These are phyloP conservation scores for Nicotiana tomentosiformis DNA, from an alignment of 257 asterid genomes.

Conservation along the genomic window DNA sequence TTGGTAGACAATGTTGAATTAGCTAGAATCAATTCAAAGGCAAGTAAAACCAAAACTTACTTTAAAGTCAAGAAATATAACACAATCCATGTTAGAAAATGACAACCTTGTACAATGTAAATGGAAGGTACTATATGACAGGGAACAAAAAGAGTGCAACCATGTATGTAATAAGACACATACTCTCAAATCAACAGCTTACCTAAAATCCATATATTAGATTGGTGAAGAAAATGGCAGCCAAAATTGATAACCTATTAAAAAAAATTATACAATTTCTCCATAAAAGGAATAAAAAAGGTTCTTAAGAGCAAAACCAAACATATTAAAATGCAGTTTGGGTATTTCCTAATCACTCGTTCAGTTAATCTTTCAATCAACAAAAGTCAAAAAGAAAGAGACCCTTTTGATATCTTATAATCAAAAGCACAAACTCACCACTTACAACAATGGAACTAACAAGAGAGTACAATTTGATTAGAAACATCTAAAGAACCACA, in stretches of 20 bases:
- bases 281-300: not conserved
- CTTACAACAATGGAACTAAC: not conserved
- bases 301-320: not conserved
- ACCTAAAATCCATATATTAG: not conserved
- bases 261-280: not conserved
- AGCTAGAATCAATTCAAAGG: constrained; percentile 19
- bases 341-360: not conserved
- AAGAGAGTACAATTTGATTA: not conserved
- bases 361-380: not conserved
- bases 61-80: not conserved
- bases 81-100: not conserved
- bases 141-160: not conserved
- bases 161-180: not conserved
- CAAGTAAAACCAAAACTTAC: constrained; percentile 3
- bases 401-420: not conserved
- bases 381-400: not conserved
- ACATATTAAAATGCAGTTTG: not conserved
- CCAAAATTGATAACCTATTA: not conserved
- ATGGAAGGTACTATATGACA: not conserved
- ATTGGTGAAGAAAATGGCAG: not conserved
- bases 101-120: not conserved
- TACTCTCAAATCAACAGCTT: not conserved
- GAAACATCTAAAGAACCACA: not conserved
- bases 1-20: constrained; percentile 14
- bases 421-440: not conserved